Base-by-base conservation (phyloP, 202 grass and related monocot genomes). In the Digitaria exilis region DNA sequence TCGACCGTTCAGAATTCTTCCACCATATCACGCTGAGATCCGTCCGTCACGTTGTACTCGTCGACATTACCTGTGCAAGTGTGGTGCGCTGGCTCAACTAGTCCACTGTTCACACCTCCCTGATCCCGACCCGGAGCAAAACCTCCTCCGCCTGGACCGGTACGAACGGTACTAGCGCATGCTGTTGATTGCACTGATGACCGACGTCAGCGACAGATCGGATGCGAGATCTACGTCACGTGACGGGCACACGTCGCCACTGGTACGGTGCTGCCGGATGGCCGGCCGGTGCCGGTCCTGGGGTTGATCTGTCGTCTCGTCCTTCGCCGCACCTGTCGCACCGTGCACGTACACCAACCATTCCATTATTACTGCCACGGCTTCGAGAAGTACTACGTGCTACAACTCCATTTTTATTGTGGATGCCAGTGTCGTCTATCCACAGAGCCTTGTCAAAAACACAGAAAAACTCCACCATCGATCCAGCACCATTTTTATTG, bases 131-230 rank as follows among this genome's bases (percentile, higher is more conserved):
- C 49, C 49, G 1, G 5, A 18, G 49, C 18, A 51, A 48, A 48
- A 48, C 14, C 18, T 7, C 17, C 30, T 34, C 46, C 3, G 2
- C 25, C 39, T 49, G 3, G 30, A 35, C 17, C 10, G 42, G 45
- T 21, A 52, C 32, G 29, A 52, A 24, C 71, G 55, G 30, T n/a
- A 32, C 6, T 17, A 39, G 51, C 21, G 10, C 9, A 2, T 7
- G 13, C 41, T 9, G 69, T 52, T 34, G 44, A 50, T 28, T 39
- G 70, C 30, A 2, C 48, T 2, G 30, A n/a, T 16, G 41, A 31
- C 39, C 9, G 15, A 58, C 54, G 74, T 71, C 82, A 41, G 74
- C 74, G 65, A 85, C 74, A 85, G 74, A 68, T 71, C 0, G 74
- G 42, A 85, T 70, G 55, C 43, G 31, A 18, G 3, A 71, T 79